These are phyloP conservation scores for Phialophora macrospora DNA, from an alignment of 2,329 filamentous ascomycete genomes.

Conservation along the genomic window DNA sequence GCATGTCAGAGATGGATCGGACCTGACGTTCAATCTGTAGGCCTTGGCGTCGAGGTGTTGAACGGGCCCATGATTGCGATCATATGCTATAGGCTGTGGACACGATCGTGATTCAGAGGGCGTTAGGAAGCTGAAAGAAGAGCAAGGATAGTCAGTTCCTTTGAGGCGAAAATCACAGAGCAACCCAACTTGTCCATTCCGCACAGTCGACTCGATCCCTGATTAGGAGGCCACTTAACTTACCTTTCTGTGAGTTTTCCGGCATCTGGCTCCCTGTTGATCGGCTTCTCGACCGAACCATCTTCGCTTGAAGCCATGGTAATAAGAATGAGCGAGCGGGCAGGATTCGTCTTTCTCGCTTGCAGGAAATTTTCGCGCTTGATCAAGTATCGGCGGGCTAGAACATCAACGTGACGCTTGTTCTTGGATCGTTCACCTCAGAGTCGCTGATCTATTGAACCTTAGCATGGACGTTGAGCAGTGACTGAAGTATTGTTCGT, in stretches of 20 bases:
- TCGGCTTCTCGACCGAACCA: constrained; percentile 38
- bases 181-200: neutral
- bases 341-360: neutral
- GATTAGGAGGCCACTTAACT: no score
- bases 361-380: neutral
- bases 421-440: neutral
- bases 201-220: neutral
- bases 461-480: neutral
- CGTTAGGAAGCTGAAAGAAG: constrained; percentile 5
- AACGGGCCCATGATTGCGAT: constrained; percentile 63
- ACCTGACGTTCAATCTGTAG: constrained; percentile 50
- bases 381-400: neutral
- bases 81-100: constrained; percentile 47
- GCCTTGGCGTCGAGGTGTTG: constrained; percentile 45
- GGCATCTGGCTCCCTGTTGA: constrained; percentile 43
- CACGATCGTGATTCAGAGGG: constrained; percentile 1
- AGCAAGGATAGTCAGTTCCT: neutral
- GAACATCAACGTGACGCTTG: neutral
- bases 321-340: neutral
- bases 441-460: neutral
- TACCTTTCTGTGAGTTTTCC: constrained; percentile 37
- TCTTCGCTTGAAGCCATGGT: constrained; percentile 20
- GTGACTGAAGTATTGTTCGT: neutral
- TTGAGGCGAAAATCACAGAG: neutral
- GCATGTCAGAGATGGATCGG: neutral